Conservation (phyloP, 768 basidiomycete species). For the Suillus spraguei region DNA sequence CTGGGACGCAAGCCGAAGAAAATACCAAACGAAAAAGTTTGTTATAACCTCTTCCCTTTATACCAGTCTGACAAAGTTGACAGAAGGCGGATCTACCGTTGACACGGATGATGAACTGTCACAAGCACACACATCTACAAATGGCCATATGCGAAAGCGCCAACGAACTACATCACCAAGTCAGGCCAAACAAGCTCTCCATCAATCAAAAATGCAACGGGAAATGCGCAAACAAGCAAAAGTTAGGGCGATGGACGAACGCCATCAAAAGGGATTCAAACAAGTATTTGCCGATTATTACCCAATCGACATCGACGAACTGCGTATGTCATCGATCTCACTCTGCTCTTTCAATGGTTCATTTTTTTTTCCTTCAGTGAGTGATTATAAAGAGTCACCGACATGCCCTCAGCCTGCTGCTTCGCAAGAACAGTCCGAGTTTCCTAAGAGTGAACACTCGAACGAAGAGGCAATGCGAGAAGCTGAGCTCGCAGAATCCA, state of each 20-base stretch:
- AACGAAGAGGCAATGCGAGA: conserved; percentile 42
- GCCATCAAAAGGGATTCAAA: conserved; percentile 40
- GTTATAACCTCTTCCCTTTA: not conserved
- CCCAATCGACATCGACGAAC: conserved; percentile 34
- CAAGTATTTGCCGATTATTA: conserved; percentile 27
- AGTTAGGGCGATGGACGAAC: conserved; percentile 40
- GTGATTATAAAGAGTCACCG: conserved; percentile 1
- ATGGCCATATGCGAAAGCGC: conserved; percentile 43
- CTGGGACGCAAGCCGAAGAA: conserved; percentile 30
- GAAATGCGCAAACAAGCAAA: conserved; percentile 46
- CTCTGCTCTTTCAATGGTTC: not conserved
- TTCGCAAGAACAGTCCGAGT: conserved; percentile 7
- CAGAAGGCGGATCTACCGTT: conserved; percentile 15
- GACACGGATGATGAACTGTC: conserved; percentile 37
- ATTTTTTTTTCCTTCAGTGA: not conserved
- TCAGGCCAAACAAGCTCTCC: conserved; percentile 39
- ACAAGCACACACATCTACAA: conserved; percentile 35
- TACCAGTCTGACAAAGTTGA: conserved; percentile 12
- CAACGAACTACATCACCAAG: conserved; percentile 52
- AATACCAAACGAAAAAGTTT: conserved; percentile 54
- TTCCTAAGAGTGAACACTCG: not conserved
- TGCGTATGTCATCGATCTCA: conserved; percentile 16
- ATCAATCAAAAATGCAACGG: conserved; percentile 39
- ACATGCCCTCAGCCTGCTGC: conserved; percentile 7
- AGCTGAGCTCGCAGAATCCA: conserved; percentile 60